phyloP scores from a whole-genome alignment of 768 basidiomycete species.

The Mycena venus region DNA sequence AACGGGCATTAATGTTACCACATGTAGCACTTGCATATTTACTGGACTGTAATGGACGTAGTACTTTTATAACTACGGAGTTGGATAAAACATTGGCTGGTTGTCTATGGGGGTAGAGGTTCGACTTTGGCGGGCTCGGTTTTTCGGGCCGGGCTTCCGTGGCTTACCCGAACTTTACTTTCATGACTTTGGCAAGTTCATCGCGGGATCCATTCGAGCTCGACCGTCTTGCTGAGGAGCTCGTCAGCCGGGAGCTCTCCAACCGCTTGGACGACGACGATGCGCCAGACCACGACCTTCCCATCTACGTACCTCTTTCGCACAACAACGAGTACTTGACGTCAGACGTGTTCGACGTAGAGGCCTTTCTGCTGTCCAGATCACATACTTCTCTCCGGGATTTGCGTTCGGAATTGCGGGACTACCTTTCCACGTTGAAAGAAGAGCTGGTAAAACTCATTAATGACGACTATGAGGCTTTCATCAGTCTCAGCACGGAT shows the following conservation, averaged over 20 bases:
- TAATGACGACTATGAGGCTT: constrained; percentile 98
- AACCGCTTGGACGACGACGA: constrained; percentile 33
- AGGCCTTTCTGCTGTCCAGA: constrained; percentile 90
- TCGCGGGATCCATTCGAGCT: constrained; percentile 72
- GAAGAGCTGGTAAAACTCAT: constrained; percentile 96
- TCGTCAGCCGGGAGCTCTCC: constrained; percentile 65
- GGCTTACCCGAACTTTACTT: too few species aligned
- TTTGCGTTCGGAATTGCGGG: constrained; percentile 86
- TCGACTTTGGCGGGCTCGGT: too few species aligned
- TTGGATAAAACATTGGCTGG: too few species aligned
- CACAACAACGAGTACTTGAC: constrained; percentile 84
- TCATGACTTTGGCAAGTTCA: constrained; percentile 10
- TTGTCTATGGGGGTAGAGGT: too few species aligned
- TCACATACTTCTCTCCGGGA: constrained; percentile 89
- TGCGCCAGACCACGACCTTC: constrained; percentile 61
- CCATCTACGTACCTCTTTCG: constrained; percentile 78
- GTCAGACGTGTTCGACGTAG: constrained; percentile 80
- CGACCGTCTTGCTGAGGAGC: constrained; percentile 80
- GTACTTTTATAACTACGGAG: too few species aligned
- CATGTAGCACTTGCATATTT: background rate
- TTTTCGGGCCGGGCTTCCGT: too few species aligned
- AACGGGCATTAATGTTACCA: too few species aligned
- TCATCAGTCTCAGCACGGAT: constrained; percentile 96
- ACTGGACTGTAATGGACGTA: background rate
- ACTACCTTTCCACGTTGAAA: constrained; percentile 87